These are phyloP conservation scores for Microstegium vimineum DNA, from an alignment of 176 grass and related monocot species.

Conservation along the genomic window DNA sequence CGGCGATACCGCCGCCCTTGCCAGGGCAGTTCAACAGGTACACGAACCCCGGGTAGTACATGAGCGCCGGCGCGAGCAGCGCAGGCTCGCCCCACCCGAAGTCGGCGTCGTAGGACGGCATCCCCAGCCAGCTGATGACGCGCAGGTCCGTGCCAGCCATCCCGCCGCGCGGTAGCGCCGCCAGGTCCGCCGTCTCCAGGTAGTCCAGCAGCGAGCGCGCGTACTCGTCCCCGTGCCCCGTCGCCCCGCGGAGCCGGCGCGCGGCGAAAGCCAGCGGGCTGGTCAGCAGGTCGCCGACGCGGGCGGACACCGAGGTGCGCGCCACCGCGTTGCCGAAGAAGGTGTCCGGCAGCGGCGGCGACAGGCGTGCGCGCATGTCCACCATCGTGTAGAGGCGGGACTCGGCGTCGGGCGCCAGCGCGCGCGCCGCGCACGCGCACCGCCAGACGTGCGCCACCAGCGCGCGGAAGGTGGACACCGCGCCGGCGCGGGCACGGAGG, in stretches of 20 bases:
- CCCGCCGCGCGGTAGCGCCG: not conserved
- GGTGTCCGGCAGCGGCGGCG: slow-evolving; percentile 27
- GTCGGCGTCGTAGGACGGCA: slow-evolving; percentile 3
- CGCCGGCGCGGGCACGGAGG: slow-evolving; percentile 19
- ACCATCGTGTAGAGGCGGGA: slow-evolving; percentile 43
- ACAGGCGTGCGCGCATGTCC: slow-evolving; percentile 45
- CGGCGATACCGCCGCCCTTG: slow-evolving; percentile 35
- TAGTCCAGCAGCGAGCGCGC: slow-evolving; percentile 40
- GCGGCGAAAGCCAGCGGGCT: not conserved
- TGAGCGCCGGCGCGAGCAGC: slow-evolving; percentile 35
- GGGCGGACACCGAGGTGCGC: slow-evolving; percentile 22
- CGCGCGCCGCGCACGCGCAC: slow-evolving; percentile 47
- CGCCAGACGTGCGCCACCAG: slow-evolving; percentile 49
- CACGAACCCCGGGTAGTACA: slow-evolving; percentile 39
- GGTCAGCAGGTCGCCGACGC: slow-evolving; percentile 30
- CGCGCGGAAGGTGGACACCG: slow-evolving; percentile 38
- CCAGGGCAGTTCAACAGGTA: slow-evolving; percentile 40
- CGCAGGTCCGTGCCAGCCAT: slow-evolving; percentile 29
- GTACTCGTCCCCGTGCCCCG: slow-evolving; percentile 34
- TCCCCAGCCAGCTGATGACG: slow-evolving; percentile 41
- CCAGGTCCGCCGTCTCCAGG: slow-evolving; percentile 12
- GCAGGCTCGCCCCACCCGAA: slow-evolving; percentile 53
- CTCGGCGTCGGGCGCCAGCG: slow-evolving; percentile 16
- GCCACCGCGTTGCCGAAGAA: slow-evolving; percentile 56
- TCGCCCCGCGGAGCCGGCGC: slow-evolving; percentile 16